phyloP scores from a whole-genome alignment of 2,329 filamentous ascomycete genomes.

The Aspergillus felis region DNA sequence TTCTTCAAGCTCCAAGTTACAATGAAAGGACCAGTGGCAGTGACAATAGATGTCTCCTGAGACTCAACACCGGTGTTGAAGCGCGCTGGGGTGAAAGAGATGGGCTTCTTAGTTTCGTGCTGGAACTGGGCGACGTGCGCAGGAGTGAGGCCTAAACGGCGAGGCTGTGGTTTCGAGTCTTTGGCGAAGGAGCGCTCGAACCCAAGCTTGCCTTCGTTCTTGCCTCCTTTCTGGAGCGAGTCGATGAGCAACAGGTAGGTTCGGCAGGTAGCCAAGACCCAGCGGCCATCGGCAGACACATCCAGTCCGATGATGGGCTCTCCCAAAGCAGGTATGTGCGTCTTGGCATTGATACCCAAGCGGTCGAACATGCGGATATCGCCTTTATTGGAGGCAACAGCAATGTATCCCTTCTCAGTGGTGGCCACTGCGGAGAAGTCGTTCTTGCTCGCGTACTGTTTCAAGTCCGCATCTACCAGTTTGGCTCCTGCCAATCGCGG shows the following conservation, averaged over 20 bases:
- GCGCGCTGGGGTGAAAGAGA: conserved; percentile 84
- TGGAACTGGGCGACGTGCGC: conserved; percentile 96
- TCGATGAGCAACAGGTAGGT: conserved; percentile 96
- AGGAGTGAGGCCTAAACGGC: conserved; percentile 81
- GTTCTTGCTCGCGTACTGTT: conserved; percentile 96
- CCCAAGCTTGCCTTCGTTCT: conserved; percentile 96
- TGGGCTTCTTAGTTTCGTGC: conserved; percentile 83
- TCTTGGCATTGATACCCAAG: conserved; percentile 95
- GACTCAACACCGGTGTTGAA: conserved; percentile 86
- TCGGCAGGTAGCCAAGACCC: conserved; percentile 88
- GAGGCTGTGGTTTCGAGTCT: conserved; percentile 88
- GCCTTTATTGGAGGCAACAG: conserved; percentile 95
- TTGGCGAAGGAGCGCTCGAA: conserved; percentile 93
- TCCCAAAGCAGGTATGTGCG: conserved; percentile 88
- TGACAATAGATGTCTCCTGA: conserved; percentile 91
- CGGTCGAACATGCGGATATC: conserved; percentile 96
- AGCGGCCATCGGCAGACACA: conserved; percentile 90
- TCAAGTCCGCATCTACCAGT: conserved; percentile 85
- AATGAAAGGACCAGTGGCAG: conserved; percentile 93
- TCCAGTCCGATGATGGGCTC: conserved; percentile 94
- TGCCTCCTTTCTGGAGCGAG: conserved; percentile 82
- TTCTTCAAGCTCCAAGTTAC: conserved; percentile 96
- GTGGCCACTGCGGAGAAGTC: conserved; percentile 93
- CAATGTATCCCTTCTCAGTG: conserved; percentile 94
- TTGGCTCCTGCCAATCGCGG: conserved; percentile 87